Base-by-base conservation (phyloP, 2,329 filamentous ascomycete species). In the Atkinsonella texensis region DNA sequence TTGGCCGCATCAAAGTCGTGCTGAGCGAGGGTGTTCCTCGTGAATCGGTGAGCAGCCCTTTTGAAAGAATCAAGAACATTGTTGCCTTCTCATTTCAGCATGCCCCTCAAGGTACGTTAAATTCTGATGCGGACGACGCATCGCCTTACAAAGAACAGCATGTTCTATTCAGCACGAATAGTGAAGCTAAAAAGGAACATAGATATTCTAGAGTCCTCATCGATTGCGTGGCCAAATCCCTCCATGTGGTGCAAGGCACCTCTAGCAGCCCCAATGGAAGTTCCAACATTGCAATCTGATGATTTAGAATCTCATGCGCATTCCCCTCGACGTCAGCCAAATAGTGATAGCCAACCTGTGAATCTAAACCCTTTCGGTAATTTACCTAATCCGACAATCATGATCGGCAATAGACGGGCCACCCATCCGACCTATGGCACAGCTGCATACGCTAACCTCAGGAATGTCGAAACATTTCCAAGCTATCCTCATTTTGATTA, bases 71-170 rank as follows among this genome's bases (percentile, higher is more conserved):
- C 55, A 85, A 84, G 61, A 87, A 90, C 59, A 67, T 89, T 44
- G 78, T 89, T 23, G 78, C 79, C 13, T 93, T 95, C 65, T 84
- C 88, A 1, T 95, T 94, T 60, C 87, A 93, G 61, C 87, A 93
- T 70, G 89, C 86, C 35, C 88, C 89, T 1, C 68, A 86, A 51
- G 76, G 88, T 91, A 70, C 57, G 74, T 67, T 31, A 15, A 39
- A 8, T 7, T 18, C 28, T 5, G 28, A 28, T 28, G 5, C 20
- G 20, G 20, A 8, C 28, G 28, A 28, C 5, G 4, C 28, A 28
- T 28, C 4, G 7, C 7, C 35, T 32, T 0, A 17, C 13, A 12
- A 3, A 15, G 13, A 13, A n/a, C 13, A 38, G 31, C 31, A 20
- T 10, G 20, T 8, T 12, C 31, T 23, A 17, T 2, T 23, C 17